Percentiles rank a stretch among this genome's conserved stretches.
Conservation (phyloP, 768 basidiomycete species). For the Tylopilus plumbeoviolaceoides region DNA sequence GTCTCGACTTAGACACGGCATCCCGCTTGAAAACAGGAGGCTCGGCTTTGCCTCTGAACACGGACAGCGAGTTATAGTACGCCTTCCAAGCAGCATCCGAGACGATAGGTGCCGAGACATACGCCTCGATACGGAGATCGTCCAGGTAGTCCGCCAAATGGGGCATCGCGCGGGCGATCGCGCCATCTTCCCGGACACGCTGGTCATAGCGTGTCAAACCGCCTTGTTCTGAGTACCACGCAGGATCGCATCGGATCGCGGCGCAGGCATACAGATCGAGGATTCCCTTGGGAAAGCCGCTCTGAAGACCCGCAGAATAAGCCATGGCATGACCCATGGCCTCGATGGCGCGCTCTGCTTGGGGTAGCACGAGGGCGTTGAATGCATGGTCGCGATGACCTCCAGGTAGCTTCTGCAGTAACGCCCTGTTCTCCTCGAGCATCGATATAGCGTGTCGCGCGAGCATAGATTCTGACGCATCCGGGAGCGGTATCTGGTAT, state of each 20-base stretch:
- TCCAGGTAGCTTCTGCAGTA: constrained; percentile 32
- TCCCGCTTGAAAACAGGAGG: constrained; percentile 9
- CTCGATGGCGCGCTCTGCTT: constrained; percentile 49
- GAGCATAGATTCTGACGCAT: constrained; percentile 44
- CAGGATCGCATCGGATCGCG: constrained; percentile 9
- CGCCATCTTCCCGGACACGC: constrained; percentile 43
- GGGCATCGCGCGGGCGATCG: constrained; percentile 19
- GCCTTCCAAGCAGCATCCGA: constrained; percentile 48
- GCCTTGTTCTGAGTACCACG: constrained; percentile 1
- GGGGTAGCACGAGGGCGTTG: constrained; percentile 52
- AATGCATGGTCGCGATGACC: constrained; percentile 31
- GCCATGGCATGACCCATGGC: constrained; percentile 64
- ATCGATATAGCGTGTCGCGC: constrained; percentile 46
- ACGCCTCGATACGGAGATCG: constrained; percentile 44
- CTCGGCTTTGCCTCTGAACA: constrained; percentile 40
- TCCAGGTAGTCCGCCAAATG: constrained; percentile 39
- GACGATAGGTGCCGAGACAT: constrained; percentile 50
- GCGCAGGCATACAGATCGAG: constrained; percentile 55
- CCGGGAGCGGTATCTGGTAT: constrained; percentile 47
- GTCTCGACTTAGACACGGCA: background rate
- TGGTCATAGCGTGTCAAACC: constrained; percentile 36
- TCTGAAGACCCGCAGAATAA: constrained; percentile 48
- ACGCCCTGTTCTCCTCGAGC: constrained; percentile 42
- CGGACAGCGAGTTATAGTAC: constrained; percentile 38
- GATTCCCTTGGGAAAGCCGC: constrained; percentile 43